Base-by-base conservation (phyloP, 768 basidiomycete genomes). In the Boletus barrowsii region DNA sequence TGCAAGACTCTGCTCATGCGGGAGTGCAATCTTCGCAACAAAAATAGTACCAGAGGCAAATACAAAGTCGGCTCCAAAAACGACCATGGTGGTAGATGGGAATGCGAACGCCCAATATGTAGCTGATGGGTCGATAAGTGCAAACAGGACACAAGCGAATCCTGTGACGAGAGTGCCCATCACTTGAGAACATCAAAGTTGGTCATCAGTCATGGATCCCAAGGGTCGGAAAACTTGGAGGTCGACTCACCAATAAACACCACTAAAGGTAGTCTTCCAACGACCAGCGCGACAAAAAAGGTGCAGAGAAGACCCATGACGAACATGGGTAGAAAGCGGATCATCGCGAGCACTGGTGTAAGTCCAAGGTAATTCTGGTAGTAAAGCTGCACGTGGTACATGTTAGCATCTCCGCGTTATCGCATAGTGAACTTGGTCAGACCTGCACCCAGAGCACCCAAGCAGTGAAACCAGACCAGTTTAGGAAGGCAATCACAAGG, bases 71-170 rank as follows among this genome's bases (percentile, higher is more conserved):
- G 83, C 88, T 18, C 90, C 90, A 44, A 89, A 77, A 14, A 90
- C 89, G 20, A 80, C 71, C 42, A 87, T 53, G 39, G 82, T 69
- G 0, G 87, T 79, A 1, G 84, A 79, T 0, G 88, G 87, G 68
- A 92, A 92, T 6, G 82, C 83, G 54, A 77, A 87, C 2, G 85
- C 86, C 90, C 90, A 92, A 60, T 84, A 92, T 2, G 83, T 69
- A 8, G 73, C 73, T 0, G 67, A 56, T 0, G 86, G 79, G 24
- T 80, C 58, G 57, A 90, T 87, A 3, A 87, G 58, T 2, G 89
- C 89, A 61, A 90, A 88, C 4, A 90, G 71, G 10, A 90, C 68
- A 55, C 77, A 79, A 0, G 86, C 86, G 9, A 68, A 47, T 5
- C 76, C 75, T 0, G 90, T 90, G 33, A 84, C 65, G 6, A 79